Conservation (phyloP, 371 early-diverging fungal species). For the Mortierella sp. region DNA sequence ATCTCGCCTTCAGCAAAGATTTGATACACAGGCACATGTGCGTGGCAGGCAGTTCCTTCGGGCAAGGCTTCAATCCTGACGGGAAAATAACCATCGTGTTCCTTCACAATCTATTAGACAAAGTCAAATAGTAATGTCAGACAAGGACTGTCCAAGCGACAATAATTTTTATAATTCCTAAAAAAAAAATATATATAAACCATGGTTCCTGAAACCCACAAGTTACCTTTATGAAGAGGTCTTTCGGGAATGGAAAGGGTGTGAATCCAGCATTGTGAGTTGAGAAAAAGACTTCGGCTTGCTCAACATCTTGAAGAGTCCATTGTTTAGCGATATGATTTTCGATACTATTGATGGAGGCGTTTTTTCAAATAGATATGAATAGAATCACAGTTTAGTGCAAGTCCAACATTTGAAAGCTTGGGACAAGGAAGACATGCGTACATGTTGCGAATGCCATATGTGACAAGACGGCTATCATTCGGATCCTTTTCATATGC, state of each 20-base stretch:
- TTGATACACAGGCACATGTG: slow-evolving; percentile 82
- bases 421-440: not conserved
- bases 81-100: slow-evolving; percentile 85
- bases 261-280: slow-evolving; percentile 76
- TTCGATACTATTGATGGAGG: slow-evolving; percentile 61
- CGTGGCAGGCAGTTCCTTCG: slow-evolving; percentile 82
- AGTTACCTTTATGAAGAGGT: slow-evolving; percentile 75
- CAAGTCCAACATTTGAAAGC: too few species aligned
- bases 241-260: slow-evolving; percentile 79
- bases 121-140: too few species aligned
- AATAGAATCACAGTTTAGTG: too few species aligned
- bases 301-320: slow-evolving; percentile 75
- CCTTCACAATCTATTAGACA: slow-evolving; percentile 71
- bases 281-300: slow-evolving; percentile 72
- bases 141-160: too few species aligned
- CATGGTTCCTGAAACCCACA: not conserved
- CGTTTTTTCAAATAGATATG: too few species aligned
- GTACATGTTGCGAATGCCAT: slow-evolving; percentile 83
- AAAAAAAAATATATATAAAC: not conserved
- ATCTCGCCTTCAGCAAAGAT: slow-evolving; percentile 79
- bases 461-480: slow-evolving; percentile 82
- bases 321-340: slow-evolving; percentile 72
- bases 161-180: not conserved
- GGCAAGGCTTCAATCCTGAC: slow-evolving; percentile 79
- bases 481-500: slow-evolving; percentile 69